Percentiles rank a stretch among this genome's conserved stretches.
phyloP scores from a whole-genome alignment of 1,284 basidiomycete species.

The Lentinula novae-zelandiae region DNA sequence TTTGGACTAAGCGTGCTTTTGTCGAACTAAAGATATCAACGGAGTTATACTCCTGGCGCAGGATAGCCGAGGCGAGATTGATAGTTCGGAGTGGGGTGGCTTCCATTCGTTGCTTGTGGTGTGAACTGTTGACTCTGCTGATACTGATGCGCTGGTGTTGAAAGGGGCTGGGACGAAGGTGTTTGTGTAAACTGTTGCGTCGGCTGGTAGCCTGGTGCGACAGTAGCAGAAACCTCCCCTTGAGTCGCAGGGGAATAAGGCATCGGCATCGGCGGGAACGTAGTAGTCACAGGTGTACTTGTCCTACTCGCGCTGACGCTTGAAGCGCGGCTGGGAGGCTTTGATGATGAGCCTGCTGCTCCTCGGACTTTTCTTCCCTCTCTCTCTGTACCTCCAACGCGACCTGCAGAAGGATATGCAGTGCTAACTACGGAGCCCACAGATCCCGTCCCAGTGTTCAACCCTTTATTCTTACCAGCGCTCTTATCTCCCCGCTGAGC shows the following conservation, averaged over 20 bases:
- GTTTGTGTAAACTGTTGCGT: neutral
- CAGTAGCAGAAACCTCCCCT: neutral
- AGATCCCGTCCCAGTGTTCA: slow-evolving; percentile 2
- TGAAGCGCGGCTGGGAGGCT: slow-evolving; percentile 30
- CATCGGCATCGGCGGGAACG: slow-evolving; percentile 1
- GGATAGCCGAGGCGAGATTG: neutral
- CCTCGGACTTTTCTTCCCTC: slow-evolving; percentile 15
- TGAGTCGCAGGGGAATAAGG: neutral
- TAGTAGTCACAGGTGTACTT: slow-evolving; percentile 25
- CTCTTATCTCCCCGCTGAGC: slow-evolving; percentile 19
- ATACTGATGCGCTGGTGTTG: neutral
- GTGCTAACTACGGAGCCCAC: slow-evolving; percentile 11
- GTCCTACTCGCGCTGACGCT: slow-evolving; percentile 26
- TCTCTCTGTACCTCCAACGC: slow-evolving; percentile 5
- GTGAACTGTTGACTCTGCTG: slow-evolving; percentile 1
- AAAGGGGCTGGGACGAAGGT: neutral
- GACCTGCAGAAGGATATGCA: slow-evolving; percentile 17
- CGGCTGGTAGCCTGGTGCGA: neutral
- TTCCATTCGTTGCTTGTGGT: neutral
- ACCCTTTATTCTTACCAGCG: slow-evolving; percentile 11
- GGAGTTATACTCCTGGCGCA: neutral
- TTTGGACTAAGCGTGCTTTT: neutral
- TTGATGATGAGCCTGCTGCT: slow-evolving; percentile 19
- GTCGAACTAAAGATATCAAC: neutral
- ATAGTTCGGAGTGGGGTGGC: neutral